Base-by-base conservation (phyloP, 345 rosid species). In the Camelina neglecta region DNA sequence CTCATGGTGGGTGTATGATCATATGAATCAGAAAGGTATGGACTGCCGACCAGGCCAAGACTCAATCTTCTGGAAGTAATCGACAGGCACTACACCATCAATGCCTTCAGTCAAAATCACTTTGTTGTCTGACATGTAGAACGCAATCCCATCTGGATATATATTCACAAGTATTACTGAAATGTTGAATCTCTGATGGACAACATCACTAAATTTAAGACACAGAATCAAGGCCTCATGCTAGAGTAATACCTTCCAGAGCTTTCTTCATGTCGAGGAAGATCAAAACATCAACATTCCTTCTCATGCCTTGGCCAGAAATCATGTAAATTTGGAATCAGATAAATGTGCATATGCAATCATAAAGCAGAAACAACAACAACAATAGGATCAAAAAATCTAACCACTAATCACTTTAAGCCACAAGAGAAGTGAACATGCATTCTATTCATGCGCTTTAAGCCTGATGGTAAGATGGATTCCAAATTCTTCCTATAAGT, bases 341-440 rank as follows among this genome's bases (percentile, higher is more conserved):
- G 45, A 45, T n/a, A 11, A 31, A 65, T 39, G 11, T 13, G 68
- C n/a, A 59, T 24, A 50, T n/a, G 69, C 9, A 94, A 81, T 58
- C 90, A 67, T 18, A 26, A 26, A 26, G 21, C n/a, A 33, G 1
- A 26, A 39, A 59, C 39, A 57, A 59, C 8, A 60, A 49, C 3
- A 24, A 24, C 8, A 60, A 49, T 1, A 23, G 2, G 59, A 67
- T 49, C 10, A 2, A 24, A 33, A 67, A 51, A 69, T 39, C 84
- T 75, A 81, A 90, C 98, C 95, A 51, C 95, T 92, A 8, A 92
- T 90, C 12, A 94, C 96, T 82, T 86, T 76, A 94, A 81, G 72
- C 97, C 97, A 72, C 85, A 68, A 36, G 97, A 86, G 83, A 95
- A 95, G 86, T 92, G 97, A 53, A 95, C 84, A 55, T 95, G 97